These are phyloP conservation scores for Boletellus emodensis DNA, from an alignment of 768 basidiomycete species.

Conservation along the genomic window DNA sequence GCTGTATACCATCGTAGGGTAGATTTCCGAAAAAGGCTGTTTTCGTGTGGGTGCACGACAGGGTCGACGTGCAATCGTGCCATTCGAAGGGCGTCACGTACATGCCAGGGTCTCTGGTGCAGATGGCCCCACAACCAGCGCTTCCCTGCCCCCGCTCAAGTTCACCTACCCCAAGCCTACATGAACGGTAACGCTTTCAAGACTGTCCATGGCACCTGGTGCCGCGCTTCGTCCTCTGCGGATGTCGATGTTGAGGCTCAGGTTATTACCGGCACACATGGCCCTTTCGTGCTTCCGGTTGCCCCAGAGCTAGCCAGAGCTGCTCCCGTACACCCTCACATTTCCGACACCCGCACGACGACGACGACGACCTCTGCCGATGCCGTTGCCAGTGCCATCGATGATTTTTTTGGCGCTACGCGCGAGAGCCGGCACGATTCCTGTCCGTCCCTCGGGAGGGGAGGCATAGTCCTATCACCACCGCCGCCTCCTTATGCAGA, in stretches of 20 bases:
- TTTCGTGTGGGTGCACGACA: not conserved
- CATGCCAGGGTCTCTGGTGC: not conserved
- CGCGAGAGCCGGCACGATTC: conserved; percentile 32
- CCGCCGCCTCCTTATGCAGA: conserved; percentile 23
- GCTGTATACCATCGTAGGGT: not conserved
- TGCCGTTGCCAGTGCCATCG: conserved; percentile 10
- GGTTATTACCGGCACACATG: conserved; percentile 4
- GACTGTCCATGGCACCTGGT: conserved; percentile 17
- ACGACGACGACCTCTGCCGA: too few species aligned
- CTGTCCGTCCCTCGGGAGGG: not conserved
- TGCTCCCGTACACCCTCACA: conserved; percentile 2
- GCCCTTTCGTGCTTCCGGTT: conserved; percentile 4
- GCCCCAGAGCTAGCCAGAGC: conserved; percentile 4
- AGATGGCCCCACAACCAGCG: not conserved
- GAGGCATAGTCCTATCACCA: conserved; percentile 10
- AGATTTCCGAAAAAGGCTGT: conserved; percentile 4
- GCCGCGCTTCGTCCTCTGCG: conserved; percentile 3
- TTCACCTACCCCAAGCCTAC: not conserved
- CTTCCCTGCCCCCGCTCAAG: too few species aligned
- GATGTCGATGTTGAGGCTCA: conserved; percentile 17
- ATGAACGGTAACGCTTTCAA: conserved; percentile 1
- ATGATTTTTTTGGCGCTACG: conserved; percentile 31
- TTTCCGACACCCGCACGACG: not conserved
- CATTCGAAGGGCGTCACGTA: not conserved
- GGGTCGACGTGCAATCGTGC: not conserved